These are phyloP conservation scores for Entophlyctis helioformis DNA, from an alignment of 192 early-diverging fungal species.

Conservation along the genomic window DNA sequence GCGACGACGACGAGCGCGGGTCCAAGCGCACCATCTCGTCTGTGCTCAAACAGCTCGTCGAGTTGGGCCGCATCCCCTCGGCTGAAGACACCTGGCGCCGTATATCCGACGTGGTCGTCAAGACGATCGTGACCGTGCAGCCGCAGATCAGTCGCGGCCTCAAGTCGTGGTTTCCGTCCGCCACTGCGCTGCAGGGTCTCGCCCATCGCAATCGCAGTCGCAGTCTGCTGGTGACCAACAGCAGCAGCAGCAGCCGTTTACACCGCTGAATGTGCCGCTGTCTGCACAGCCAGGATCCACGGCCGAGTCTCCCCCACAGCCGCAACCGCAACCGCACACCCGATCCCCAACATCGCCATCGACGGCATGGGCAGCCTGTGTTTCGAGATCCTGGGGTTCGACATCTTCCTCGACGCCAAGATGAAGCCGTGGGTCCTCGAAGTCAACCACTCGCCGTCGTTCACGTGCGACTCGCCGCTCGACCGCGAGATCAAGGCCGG, in stretches of 20 bases:
- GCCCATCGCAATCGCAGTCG: too few relatives aligned
- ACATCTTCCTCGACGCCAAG: conserved; percentile 44
- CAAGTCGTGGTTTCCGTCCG: conserved; percentile 35
- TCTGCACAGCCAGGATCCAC: too few relatives aligned
- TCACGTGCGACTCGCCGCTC: conserved; percentile 41
- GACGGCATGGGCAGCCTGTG: conserved; percentile 21
- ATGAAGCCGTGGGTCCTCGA: conserved; percentile 50
- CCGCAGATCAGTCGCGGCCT: conserved; percentile 31
- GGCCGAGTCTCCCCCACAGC: too few relatives aligned
- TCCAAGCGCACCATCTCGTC: conserved; percentile 27
- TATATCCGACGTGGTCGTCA: conserved; percentile 36
- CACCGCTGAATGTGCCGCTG: too few relatives aligned
- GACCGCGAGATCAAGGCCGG: conserved; percentile 38
- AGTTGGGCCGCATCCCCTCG: not conserved
- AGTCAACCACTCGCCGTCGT: conserved; percentile 49
- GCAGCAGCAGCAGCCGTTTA: too few relatives aligned
- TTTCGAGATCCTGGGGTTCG: conserved; percentile 53
- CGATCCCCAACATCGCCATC: too few relatives aligned
- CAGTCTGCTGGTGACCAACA: too few relatives aligned
- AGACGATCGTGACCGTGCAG: conserved; percentile 39
- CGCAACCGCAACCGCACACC: too few relatives aligned
- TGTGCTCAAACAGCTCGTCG: conserved; percentile 19
- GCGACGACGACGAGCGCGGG: conserved; percentile 13
- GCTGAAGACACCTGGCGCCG: conserved; percentile 24
- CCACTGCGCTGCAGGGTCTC: too few relatives aligned